phyloP scores from a whole-genome alignment of 768 basidiomycete genomes.

The Pleurotus giganteus region DNA sequence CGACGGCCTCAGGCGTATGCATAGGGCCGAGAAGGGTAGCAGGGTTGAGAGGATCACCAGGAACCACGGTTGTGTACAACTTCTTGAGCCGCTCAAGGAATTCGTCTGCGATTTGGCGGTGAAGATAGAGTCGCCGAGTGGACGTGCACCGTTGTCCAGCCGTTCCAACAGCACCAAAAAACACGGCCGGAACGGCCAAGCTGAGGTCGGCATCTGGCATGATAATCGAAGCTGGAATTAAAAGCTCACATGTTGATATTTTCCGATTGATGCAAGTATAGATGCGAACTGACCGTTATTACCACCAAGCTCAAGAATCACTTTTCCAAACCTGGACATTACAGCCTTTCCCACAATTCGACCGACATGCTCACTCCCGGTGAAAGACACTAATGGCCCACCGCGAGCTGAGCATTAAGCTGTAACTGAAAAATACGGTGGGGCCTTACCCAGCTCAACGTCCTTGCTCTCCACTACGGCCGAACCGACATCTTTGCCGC shows the following conservation, averaged over 20 bases:
- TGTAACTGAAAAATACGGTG: conserved; percentile 8
- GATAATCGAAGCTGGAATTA: conserved; percentile 72
- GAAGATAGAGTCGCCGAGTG: conserved; percentile 87
- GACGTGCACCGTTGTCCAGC: conserved; percentile 84
- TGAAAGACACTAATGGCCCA: conserved; percentile 75
- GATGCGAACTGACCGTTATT: conserved; percentile 73
- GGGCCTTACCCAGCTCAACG: conserved; percentile 70
- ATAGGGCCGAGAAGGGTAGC: conserved; percentile 83
- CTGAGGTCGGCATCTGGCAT: conserved; percentile 92
- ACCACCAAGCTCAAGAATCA: conserved; percentile 89
- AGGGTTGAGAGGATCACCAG: conserved; percentile 82
- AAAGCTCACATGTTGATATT: conserved; percentile 19
- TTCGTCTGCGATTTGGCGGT: conserved; percentile 69
- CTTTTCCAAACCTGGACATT: conserved; percentile 85
- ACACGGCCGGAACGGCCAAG: conserved; percentile 86
- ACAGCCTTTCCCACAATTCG: conserved; percentile 86
- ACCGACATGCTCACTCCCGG: conserved; percentile 88
- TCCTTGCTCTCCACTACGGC: conserved; percentile 69
- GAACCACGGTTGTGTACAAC: conserved; percentile 67
- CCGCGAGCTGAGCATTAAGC: conserved; percentile 1
- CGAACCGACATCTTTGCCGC: conserved; percentile 78
- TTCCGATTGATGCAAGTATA: conserved; percentile 12
- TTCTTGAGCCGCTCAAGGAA: conserved; percentile 75
- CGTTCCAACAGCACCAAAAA: conserved; percentile 90
- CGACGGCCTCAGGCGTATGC: conserved; percentile 70